Percentiles rank a stretch among this genome's conserved stretches.
These are phyloP conservation scores for Taiozyma onychis DNA, from an alignment of 1,139 yeast species.

Conservation along the genomic window DNA sequence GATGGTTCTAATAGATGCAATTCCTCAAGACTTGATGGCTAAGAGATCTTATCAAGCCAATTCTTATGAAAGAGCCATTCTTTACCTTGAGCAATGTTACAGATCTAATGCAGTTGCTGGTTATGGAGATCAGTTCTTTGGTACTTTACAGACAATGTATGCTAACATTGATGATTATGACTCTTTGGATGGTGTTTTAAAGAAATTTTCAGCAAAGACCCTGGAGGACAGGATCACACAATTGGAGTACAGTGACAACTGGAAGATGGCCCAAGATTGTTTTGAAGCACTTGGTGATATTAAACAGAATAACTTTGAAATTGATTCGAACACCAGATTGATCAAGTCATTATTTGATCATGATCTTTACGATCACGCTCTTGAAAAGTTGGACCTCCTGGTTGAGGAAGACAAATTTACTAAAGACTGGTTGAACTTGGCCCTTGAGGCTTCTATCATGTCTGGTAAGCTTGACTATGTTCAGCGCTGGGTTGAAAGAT, in stretches of 20 bases:
- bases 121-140: constrained; percentile 37
- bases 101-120: constrained; percentile 33
- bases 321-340: constrained; percentile 34
- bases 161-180: constrained; percentile 87
- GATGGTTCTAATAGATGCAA: constrained; percentile 29
- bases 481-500: constrained; percentile 47
- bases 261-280: constrained; percentile 87
- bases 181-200: constrained; percentile 80
- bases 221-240: constrained; percentile 69
- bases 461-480: constrained; percentile 52
- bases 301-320: constrained; percentile 29
- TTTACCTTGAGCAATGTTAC: constrained; percentile 76
- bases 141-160: constrained; percentile 70
- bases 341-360: constrained; percentile 52
- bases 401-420: constrained; percentile 26
- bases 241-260: constrained; percentile 78
- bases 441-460: constrained; percentile 68
- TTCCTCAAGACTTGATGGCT: constrained; percentile 72
- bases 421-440: constrained; percentile 58
- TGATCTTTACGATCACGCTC: constrained; percentile 48
- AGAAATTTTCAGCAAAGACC: constrained; percentile 64
- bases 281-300: constrained; percentile 60
- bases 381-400: constrained; percentile 27
- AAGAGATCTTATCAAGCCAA: constrained; percentile 76
- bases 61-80: constrained; percentile 83